phyloP scores from a whole-genome alignment of 768 basidiomycete species.

The Rhodotorula taiwanensis region DNA sequence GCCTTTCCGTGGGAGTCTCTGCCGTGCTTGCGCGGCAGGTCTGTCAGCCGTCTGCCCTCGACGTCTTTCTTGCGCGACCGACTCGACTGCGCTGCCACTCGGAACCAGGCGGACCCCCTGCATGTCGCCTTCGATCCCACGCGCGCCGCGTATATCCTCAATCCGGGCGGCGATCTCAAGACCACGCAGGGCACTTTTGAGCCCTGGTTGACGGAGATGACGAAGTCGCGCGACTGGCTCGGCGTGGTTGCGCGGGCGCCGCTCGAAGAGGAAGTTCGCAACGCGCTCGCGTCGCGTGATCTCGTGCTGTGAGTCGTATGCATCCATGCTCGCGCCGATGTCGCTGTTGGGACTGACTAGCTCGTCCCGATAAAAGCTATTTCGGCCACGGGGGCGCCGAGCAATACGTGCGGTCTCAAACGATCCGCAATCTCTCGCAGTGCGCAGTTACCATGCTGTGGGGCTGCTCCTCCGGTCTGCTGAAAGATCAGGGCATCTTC shows the following conservation, averaged over 20 bases:
- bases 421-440: slow-evolving; percentile 67
- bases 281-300: slow-evolving; percentile 66
- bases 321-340: not conserved
- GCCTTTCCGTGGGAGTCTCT: slow-evolving; percentile 93
- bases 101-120: not conserved
- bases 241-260: slow-evolving; percentile 69
- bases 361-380: slow-evolving; percentile 55
- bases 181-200: slow-evolving; percentile 76
- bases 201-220: slow-evolving; percentile 69
- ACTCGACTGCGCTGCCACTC: slow-evolving; percentile 53
- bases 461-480: slow-evolving; percentile 91
- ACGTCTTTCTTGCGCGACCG: slow-evolving; percentile 81
- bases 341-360: too few relatives aligned
- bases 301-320: slow-evolving; percentile 70
- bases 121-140: slow-evolving; percentile 53
- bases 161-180: slow-evolving; percentile 82
- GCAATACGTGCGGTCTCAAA: slow-evolving; percentile 83
- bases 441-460: slow-evolving; percentile 95
- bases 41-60: slow-evolving; percentile 87
- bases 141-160: slow-evolving; percentile 75
- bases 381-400: slow-evolving; percentile 96
- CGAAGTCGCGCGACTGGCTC: slow-evolving; percentile 63
- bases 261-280: slow-evolving; percentile 72
- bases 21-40: slow-evolving; percentile 71
- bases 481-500: slow-evolving; percentile 88